Evolutionary conservation across 73 alveolate genomes (phyloP), one percentile per base, ranked within the genome.

Genomic region (Halteria grandinella): DNA sequence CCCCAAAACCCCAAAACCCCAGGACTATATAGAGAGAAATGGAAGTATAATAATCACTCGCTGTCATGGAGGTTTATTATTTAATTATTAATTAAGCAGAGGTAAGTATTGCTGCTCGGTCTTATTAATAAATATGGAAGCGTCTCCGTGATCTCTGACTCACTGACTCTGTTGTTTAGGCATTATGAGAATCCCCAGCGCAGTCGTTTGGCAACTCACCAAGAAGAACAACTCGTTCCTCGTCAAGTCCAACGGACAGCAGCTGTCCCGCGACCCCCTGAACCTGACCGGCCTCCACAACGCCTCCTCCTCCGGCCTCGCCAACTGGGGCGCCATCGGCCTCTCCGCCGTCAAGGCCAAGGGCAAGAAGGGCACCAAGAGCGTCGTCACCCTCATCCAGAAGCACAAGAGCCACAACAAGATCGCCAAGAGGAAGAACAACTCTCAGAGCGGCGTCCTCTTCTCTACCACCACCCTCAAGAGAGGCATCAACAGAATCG

Each of bases 201-300:
- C 64, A 23, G 88, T 76, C 33, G 31, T 76, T 31, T 76, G 88
- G 88, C 44, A 27, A 44, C 31, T 59, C 45, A 76, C 75, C 36
- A 76, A 62, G 73, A 76, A 47, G 49, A 40, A 63, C 81, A 76
- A 76, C 73, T 17, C 79, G 21, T 62, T 29, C 62, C 48, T 62
- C 63, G 89, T 77, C 72, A 77, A 77, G 75, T 52, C 32, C 75
- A 73, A 73, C 64, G 85, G 85, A 20, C 75, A 77, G 24, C 15
- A 25, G 18, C 50, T 60, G 54, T 23, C 89, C 41, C 49, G 39
- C 59, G 81, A 64, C 52, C 83, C 83, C 59, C 60, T 62, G 53
- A 63, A 41, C 49, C 60, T 77, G 29, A 47, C 89, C 23, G 64
- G 64, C 37, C 62, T 47, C 60, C 82, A 63, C 75, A 77, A 63